A percentile compares a stretch with the other conserved stretches of the same genome.
Conservation (phyloP, 441 rosid genomes). For the Pelargonium cotyledonis region DNA sequence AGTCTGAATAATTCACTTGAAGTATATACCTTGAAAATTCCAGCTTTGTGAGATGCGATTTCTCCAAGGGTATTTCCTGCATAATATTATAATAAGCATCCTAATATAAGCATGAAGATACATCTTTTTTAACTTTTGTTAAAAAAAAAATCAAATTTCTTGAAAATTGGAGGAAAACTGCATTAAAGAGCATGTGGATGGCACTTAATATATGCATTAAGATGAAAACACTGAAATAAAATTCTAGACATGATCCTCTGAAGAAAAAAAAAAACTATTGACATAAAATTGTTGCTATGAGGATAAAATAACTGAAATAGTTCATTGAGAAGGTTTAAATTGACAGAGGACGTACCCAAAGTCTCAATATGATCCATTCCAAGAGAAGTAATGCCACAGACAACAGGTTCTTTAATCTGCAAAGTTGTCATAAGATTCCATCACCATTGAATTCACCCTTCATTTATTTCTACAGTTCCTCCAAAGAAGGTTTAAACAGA, state of each 20-base stretch:
- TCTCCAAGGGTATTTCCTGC: conserved; percentile 63
- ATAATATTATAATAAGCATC: conserved; percentile 14
- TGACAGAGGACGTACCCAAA: conserved; percentile 41
- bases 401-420: conserved; percentile 75
- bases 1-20: conserved; percentile 19
- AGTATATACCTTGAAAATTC: conserved; percentile 71
- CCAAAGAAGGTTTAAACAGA: neutral
- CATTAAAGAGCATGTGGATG: neutral
- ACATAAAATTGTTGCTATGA: neutral
- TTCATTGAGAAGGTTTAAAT: neutral
- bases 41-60: conserved; percentile 85
- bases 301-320: conserved; percentile 1
- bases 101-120: conserved; percentile 4
- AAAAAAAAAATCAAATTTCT: conserved; percentile 5
- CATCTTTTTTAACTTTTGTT: neutral
- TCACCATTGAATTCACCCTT: neutral
- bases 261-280: neutral
- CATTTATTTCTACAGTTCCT: conserved; percentile 1
- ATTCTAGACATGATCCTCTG: neutral
- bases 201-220: neutral
- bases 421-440: conserved; percentile 19
- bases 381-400: conserved; percentile 76
- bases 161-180: neutral
- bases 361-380: conserved; percentile 82
- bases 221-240: neutral